These are phyloP conservation scores for Ophiognomonia clavigignenti-juglandacearum DNA, from an alignment of 2,329 filamentous ascomycete species.

Conservation along the genomic window DNA sequence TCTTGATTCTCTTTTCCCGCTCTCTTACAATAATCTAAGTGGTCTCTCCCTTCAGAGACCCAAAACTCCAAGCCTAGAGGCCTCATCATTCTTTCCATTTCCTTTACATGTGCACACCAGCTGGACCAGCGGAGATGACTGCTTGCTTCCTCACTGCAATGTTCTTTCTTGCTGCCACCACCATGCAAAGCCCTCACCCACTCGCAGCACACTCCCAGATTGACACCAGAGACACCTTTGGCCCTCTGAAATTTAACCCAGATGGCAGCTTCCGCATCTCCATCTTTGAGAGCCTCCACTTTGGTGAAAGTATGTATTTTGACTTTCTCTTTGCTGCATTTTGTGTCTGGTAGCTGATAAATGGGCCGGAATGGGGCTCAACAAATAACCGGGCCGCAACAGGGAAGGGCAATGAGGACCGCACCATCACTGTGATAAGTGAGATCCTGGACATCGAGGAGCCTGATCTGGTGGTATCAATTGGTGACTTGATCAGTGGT, in stretches of 20 bases:
- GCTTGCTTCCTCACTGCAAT: neutral
- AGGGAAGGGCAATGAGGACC: too few relatives aligned
- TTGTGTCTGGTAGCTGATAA: too few relatives aligned
- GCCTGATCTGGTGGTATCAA: constrained; percentile 50
- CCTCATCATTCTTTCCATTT: too few relatives aligned
- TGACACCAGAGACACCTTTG: neutral
- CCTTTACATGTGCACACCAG: too few relatives aligned
- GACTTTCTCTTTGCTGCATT: too few relatives aligned
- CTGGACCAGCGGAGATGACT: too few relatives aligned
- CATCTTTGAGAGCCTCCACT: constrained; percentile 67
- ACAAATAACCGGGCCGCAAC: too few relatives aligned
- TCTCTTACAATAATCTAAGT: too few relatives aligned
- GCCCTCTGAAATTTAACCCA: constrained; percentile 27
- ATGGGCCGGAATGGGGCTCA: too few relatives aligned
- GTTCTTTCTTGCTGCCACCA: neutral
- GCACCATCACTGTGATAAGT: constrained; percentile 30
- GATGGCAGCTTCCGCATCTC: constrained; percentile 48
- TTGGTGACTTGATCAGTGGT: constrained; percentile 60
- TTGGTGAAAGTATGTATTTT: constrained; percentile 54
- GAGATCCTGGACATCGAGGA: constrained; percentile 28
- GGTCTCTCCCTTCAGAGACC: too few relatives aligned
- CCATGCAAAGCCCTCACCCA: neutral
- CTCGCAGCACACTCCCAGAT: neutral
- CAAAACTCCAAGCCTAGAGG: too few relatives aligned
- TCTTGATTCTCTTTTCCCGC: too few relatives aligned